Evolutionary conservation across 2,329 filamentous ascomycete species (phyloP).

Genomic region (Cytospora mali): DNA sequence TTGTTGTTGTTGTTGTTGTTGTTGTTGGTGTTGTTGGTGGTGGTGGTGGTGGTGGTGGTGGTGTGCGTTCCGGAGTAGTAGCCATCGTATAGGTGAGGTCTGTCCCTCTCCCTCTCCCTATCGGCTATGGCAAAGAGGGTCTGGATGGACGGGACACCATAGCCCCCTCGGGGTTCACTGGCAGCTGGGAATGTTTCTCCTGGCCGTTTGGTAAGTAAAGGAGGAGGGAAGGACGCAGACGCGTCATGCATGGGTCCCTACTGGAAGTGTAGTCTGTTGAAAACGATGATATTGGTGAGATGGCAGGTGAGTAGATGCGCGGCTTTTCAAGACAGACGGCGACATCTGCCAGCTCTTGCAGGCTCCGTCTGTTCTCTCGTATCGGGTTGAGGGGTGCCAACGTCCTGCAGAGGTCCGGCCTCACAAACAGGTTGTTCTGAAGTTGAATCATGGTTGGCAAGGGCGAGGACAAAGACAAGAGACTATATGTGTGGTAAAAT

Average conservation of each 20-base stretch:
- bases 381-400: slow-evolving; percentile 10
- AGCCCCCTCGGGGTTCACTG: neutral
- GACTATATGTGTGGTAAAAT: slow-evolving; percentile 4
- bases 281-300: neutral
- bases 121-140: slow-evolving; percentile 18
- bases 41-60: too few species aligned
- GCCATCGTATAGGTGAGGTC: neutral
- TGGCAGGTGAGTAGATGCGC: slow-evolving; percentile 4
- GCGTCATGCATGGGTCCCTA: neutral
- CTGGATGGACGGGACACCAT: slow-evolving; percentile 17
- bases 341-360: slow-evolving; percentile 19
- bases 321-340: slow-evolving; percentile 22
- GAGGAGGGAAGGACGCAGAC: neutral
- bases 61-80: neutral
- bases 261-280: slow-evolving; percentile 8
- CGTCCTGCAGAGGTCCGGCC: slow-evolving; percentile 5
- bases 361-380: slow-evolving; percentile 3
- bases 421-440: neutral
- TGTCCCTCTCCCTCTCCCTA: slow-evolving; percentile 7
- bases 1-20: too few species aligned
- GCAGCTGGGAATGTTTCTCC: neutral
- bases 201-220: slow-evolving; percentile 5
- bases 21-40: too few species aligned
- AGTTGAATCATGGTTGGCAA: slow-evolving; percentile 16
- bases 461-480: neutral